Evolutionary conservation across 352 stramenopile genomes (phyloP), one percentile per base, ranked within the genome.

Genomic region (Globisporangium splendens): DNA sequence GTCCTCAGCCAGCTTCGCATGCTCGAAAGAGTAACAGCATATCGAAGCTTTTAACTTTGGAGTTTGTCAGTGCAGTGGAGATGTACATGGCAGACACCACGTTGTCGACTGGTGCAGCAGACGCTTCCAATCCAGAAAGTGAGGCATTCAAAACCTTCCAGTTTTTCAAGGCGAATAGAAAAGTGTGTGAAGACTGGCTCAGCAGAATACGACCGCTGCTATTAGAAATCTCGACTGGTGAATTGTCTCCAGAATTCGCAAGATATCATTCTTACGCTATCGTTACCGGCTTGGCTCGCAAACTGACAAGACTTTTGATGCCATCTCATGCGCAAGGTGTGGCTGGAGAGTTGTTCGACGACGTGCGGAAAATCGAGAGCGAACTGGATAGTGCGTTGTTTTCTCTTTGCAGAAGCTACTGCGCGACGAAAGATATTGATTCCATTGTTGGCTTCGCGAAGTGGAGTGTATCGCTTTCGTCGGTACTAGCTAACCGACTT

Each of bases 131-230:
- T 14, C 54, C 59, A 1, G 72, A 89, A n/a, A 77, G 73, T 42
- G 73, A 86, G 33, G 51, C 65, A 14, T 65, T 69, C 51, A 88
- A 87, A 52, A 66, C 66, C 0, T 43, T 59, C 17, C 38, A 74
- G 14, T 91, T 91, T 49, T 91, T 79, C 66, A 73, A 65, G 64
- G 75, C 79, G 15, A 91, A 91, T 53, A 79, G 74, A 17, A 66
- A 64, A 28, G 81, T 91, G 22, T 91, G 81, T 61, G 76, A 88
- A 31, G 81, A 89, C 43, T 91, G 81, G 81, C 66, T 91, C 33
- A 73, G 70, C 33, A 70, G 79, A 17, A 88, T 89, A 35, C 77
- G 78, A 13, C 75, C 79, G 24, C 69, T 72, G 18, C 66, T 90
- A 2, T 47, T 78, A 21, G 70, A 76, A 11, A 72, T 90, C 43